Conservation (phyloP, 2,329 filamentous ascomycete genomes). For the Apiospora marii region DNA sequence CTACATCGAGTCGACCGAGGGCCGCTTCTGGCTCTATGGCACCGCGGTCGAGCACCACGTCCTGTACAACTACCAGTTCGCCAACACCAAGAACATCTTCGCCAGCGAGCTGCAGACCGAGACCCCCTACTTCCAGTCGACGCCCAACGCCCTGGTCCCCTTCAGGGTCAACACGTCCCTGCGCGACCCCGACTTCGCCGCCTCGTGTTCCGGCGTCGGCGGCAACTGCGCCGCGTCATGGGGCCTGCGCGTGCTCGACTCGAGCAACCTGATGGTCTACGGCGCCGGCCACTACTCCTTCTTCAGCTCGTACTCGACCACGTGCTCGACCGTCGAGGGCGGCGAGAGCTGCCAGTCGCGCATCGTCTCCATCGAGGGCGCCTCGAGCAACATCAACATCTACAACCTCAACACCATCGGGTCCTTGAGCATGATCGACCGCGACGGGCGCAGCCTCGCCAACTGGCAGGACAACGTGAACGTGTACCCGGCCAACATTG, state of each 20-base stretch:
- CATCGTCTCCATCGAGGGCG: slow-evolving; percentile 49
- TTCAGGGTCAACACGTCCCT: slow-evolving; percentile 52
- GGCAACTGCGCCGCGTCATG: slow-evolving; percentile 57
- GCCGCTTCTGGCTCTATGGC: slow-evolving; percentile 64
- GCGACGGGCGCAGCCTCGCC: slow-evolving; percentile 41
- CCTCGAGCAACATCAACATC: slow-evolving; percentile 45
- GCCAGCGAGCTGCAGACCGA: slow-evolving; percentile 71
- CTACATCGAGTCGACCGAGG: slow-evolving; percentile 47
- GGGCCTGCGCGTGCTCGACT: slow-evolving; percentile 66
- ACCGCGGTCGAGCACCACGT: slow-evolving; percentile 68
- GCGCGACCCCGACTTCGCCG: slow-evolving; percentile 58
- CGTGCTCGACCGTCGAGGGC: slow-evolving; percentile 46
- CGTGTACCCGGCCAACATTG: slow-evolving; percentile 42
- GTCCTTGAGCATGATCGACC: slow-evolving; percentile 47
- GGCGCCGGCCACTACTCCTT: slow-evolving; percentile 68
- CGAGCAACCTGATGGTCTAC: slow-evolving; percentile 59
- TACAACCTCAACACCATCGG: slow-evolving; percentile 58
- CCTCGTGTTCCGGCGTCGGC: slow-evolving; percentile 47
- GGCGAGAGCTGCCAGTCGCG: slow-evolving; percentile 50
- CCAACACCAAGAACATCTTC: slow-evolving; percentile 63
- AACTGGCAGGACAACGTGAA: slow-evolving; percentile 43
- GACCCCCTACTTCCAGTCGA: slow-evolving; percentile 66
- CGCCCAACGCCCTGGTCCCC: slow-evolving; percentile 60
- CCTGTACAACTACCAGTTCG: slow-evolving; percentile 70
- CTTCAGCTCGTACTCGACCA: slow-evolving; percentile 65